These are phyloP conservation scores for Venturia carpophila DNA, from an alignment of 2,329 filamentous ascomycete genomes.

Conservation along the genomic window DNA sequence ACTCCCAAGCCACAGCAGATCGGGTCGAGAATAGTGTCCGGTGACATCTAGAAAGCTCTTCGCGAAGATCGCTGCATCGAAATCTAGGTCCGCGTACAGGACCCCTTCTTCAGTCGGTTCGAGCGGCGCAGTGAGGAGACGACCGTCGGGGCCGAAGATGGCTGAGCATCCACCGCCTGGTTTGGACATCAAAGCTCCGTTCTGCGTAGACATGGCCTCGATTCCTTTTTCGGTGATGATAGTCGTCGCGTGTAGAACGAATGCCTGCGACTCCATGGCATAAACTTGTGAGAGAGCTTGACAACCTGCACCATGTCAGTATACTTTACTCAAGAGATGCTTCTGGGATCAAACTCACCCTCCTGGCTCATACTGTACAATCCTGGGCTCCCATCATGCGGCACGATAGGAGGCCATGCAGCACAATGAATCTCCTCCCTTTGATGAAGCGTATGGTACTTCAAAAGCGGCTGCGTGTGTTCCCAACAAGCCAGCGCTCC, in stretches of 20 bases:
- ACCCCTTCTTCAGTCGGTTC: conserved; percentile 40
- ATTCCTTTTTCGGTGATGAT: conserved; percentile 42
- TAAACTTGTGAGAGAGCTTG: conserved; percentile 45
- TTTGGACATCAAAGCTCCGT: conserved; percentile 29
- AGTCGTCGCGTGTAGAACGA: conserved; percentile 47
- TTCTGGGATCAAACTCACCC: conserved; percentile 21
- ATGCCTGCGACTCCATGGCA: conserved; percentile 49
- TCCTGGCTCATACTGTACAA: conserved; percentile 34
- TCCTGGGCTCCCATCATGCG: conserved; percentile 26
- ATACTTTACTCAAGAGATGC: not conserved
- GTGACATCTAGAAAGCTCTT: conserved; percentile 40
- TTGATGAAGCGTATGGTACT: conserved; percentile 35
- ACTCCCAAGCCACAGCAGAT: conserved; percentile 44
- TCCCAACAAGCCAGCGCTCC: conserved; percentile 36
- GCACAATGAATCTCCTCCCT: conserved; percentile 35
- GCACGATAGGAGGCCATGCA: conserved; percentile 35
- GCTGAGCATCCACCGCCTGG: conserved; percentile 42
- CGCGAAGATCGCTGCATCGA: conserved; percentile 36
- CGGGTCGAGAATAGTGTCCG: conserved; percentile 46
- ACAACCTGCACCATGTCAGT: conserved; percentile 25
- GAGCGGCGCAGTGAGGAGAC: conserved; percentile 36
- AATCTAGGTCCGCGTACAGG: conserved; percentile 44
- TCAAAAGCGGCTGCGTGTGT: conserved; percentile 36
- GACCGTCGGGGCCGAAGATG: conserved; percentile 47
- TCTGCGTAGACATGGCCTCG: conserved; percentile 35